Conservation (phyloP, 192 early-diverging fungal genomes). For the Coemansia sp. region DNA sequence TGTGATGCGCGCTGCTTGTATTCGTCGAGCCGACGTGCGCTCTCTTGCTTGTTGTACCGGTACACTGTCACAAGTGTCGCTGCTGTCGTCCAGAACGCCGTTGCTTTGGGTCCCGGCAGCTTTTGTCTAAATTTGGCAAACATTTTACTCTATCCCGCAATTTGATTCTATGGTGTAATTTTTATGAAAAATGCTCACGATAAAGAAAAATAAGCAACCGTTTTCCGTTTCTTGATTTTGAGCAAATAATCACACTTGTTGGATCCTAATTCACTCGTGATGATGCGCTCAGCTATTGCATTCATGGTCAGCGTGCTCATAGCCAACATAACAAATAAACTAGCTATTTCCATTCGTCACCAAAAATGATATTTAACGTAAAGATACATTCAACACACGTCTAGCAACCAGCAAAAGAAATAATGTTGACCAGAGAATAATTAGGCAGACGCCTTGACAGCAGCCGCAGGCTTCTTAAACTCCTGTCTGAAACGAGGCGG, state of each 20-base stretch:
- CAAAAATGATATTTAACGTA: no score
- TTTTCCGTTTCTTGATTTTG: no score
- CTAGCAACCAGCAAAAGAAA: background rate
- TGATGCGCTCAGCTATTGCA: no score
- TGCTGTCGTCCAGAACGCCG: conserved; percentile 45
- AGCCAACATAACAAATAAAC: no score
- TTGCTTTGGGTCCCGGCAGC: conserved; percentile 49
- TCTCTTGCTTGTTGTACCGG: conserved; percentile 51
- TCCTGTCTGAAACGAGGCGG: conserved; percentile 85
- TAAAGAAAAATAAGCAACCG: background rate
- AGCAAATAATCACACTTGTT: no score
- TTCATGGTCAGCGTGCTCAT: no score
- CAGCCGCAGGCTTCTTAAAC: conserved; percentile 57
- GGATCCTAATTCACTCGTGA: no score
- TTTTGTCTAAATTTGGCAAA: conserved; percentile 32
- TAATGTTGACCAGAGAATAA: background rate
- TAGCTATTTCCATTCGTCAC: no score
- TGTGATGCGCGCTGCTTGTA: conserved; percentile 37
- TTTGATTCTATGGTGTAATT: background rate
- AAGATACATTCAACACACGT: no score
- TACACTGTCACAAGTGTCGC: conserved; percentile 31
- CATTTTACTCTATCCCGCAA: conserved; percentile 6
- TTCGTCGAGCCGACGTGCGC: conserved; percentile 33
- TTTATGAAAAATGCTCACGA: background rate
- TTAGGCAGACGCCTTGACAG: conserved; percentile 45